Evolutionary conservation across 116 monocot genomes (phyloP).

Genomic region (Thalassia testudinum): DNA sequence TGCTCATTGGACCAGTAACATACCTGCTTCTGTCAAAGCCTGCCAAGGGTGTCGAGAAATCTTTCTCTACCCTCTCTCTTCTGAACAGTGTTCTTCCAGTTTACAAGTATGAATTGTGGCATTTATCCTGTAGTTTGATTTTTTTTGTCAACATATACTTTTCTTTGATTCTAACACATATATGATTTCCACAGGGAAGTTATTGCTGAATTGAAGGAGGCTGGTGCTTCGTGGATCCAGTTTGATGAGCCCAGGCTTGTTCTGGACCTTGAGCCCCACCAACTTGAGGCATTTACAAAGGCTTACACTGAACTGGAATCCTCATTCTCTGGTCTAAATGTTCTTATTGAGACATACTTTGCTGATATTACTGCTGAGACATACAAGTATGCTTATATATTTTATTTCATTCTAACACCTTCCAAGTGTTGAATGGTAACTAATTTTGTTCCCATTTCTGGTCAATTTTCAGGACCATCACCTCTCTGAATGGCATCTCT

Average conservation of each 20-base stretch:
- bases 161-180: neutral
- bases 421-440: conserved; percentile 6
- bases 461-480: conserved; percentile 31
- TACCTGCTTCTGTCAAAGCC: conserved; percentile 52
- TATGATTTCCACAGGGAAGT: conserved; percentile 28
- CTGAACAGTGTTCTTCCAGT: conserved; percentile 26
- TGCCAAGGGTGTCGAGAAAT: conserved; percentile 36
- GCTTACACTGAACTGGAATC: conserved; percentile 61
- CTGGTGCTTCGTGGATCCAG: conserved; percentile 72
- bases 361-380: conserved; percentile 53
- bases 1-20: conserved; percentile 40
- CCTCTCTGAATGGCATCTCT: conserved; percentile 27
- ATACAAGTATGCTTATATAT: conserved; percentile 31
- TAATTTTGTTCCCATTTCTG: neutral
- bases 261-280: conserved; percentile 49
- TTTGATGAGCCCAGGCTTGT: conserved; percentile 72
- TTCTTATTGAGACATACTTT: conserved; percentile 67
- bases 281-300: conserved; percentile 39
- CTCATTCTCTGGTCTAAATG: conserved; percentile 45
- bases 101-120: conserved; percentile 30
- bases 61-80: conserved; percentile 27
- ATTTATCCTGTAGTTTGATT: neutral
- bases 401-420: neutral
- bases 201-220: conserved; percentile 57
- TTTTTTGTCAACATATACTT: neutral